Evolutionary conservation across 768 basidiomycete genomes (phyloP), one percentile per base, ranked within the genome.

Genomic region (Asterophora parasitica): DNA sequence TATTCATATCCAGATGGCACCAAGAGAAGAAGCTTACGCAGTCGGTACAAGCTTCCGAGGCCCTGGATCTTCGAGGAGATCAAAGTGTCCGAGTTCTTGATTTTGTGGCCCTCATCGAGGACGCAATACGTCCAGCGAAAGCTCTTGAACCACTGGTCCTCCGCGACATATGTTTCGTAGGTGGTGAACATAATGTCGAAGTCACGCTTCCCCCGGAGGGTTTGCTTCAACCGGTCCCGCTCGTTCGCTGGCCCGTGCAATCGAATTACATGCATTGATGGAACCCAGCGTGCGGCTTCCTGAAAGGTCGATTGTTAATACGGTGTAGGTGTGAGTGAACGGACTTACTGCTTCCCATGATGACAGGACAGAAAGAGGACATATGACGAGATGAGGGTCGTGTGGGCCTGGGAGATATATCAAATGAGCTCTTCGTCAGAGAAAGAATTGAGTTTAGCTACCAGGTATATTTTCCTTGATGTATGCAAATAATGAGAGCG

Each of bases 341-440:
- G 16, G 7, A 54, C 66, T 48, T 53, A 78, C 79, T 41, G 69
- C 60, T 59, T 77, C 66, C 81, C 81, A 83, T 5, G 80, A 74
- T 0, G 77, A 73, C 16, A 83, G 64, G 30, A 83, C 82, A 7
- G 83, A 85, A 2, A 88, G 72, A 0, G 86, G 86, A 57, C 85
- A 88, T 44, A 88, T 75, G 38, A 88, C 76, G 20, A 88, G 74
- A 63, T 86, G 84, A 8, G 85, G 83, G 28, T 80, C 79, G 17
- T 61, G 63, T n/a, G 48, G 53, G 7, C 66, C 75, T 75, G 27
- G 27, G 1, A 33, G 35, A 13, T 43, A 7, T 16, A 15, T 2
- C 27, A 44, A 30, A 15, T 12, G 30, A 42, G 23, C 48, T 15
- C 37, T 41, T 7, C 16, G 4, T 6, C 11, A 0, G 30, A 15